Evolutionary conservation across 495 filamentous ascomycete genomes (phyloP), one percentile per base, ranked within the genome.

Genomic region (Aspergillus hancockii): DNA sequence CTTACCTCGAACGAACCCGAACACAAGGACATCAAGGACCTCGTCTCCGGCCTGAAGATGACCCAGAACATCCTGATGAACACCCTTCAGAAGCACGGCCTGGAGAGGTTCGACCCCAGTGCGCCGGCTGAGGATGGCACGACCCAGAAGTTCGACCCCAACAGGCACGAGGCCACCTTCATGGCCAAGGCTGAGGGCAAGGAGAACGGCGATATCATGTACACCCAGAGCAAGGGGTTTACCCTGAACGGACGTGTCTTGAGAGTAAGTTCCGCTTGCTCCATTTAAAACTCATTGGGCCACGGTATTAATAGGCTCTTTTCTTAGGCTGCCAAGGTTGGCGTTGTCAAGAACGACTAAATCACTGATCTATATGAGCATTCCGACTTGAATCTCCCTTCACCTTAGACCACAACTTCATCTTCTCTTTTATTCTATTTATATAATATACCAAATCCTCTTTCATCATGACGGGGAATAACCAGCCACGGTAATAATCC

Each of bases 101-200:
- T 98, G 46, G 90, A 96, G 81, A 83, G 93, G 64, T 92, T 97
- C 72, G 87, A 95, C 67, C 90, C 91, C 34, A 71, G 67, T 58
- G 75, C 79, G 59, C 75, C 86, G 18, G 77, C 78, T 49, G 88
- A 90, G 68, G 77, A 80, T 21, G 78, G 75, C 47, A 76, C 81
- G 67, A 23, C 69, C 47, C 75, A 78, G 67, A 87, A 86, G 75
- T 98, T 98, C 79, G 88, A 98, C 79, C 93, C 94, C 53, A 96
- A 97, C 73, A 79, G 88, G 71, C 94, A 98, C 74, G 94, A 98
- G 81, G 94, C 94, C 45, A 92, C 89, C 30, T 98, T 98, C 79
- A 90, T 92, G 87, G 84, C 90, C 12, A 90, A 90, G 57, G 83
- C 90, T 77, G 79, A 83, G 28, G 90, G 80, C 52, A 92, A 93